Percentiles rank a stretch among this genome's conserved stretches.
Evolutionary conservation across 805 yeast species (phyloP).

Genomic region (Suhomyces sp.): DNA sequence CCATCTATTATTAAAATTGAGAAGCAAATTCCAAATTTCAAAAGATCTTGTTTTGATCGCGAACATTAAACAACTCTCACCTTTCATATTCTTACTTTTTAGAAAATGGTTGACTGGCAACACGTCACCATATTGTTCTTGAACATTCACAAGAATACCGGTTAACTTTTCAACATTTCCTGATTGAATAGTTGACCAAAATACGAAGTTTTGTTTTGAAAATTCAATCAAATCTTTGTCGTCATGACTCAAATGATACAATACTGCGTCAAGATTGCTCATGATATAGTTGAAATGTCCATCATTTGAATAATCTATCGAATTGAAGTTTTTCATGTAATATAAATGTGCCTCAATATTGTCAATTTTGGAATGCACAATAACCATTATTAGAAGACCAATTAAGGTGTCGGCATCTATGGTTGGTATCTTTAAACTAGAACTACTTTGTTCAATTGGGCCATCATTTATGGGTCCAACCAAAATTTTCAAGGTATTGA

Average conservation of each 20-base stretch:
- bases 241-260: conserved; percentile 51
- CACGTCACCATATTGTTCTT: conserved; percentile 3
- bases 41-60: conserved; percentile 53
- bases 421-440: conserved; percentile 20
- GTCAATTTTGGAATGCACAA: conserved; percentile 59
- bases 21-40: conserved; percentile 44
- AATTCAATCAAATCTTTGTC: conserved; percentile 38
- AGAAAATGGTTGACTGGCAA: conserved; percentile 24
- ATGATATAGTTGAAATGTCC: conserved; percentile 76
- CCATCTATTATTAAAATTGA: conserved; percentile 45
- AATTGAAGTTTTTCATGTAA: conserved; percentile 64
- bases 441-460: background rate
- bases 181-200: conserved; percentile 52
- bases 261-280: conserved; percentile 81
- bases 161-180: conserved; percentile 22
- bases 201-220: conserved; percentile 48
- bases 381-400: conserved; percentile 68
- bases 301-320: conserved; percentile 26
- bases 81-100: conserved; percentile 37
- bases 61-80: conserved; percentile 70
- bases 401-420: conserved; percentile 83
- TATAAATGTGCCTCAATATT: conserved; percentile 61
- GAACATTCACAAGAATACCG: background rate
- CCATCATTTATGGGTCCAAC: conserved; percentile 24
- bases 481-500: conserved; percentile 52